Conservation (phyloP, 352 stramenopile species). For the Detonula confervacea region DNA sequence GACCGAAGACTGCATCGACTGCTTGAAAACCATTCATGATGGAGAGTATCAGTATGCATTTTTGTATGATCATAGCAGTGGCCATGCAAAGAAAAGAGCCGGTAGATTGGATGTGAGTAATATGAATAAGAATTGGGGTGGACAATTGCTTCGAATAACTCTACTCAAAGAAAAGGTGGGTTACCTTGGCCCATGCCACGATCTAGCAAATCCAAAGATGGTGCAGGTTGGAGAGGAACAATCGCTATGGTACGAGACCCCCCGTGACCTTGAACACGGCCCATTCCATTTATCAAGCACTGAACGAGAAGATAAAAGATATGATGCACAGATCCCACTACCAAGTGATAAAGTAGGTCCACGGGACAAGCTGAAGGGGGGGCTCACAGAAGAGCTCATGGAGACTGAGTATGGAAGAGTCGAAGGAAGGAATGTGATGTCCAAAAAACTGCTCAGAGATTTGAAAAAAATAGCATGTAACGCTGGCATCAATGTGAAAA, state of each 20-base stretch:
- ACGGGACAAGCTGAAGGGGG: neutral
- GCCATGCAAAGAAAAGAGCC: conserved; percentile 29
- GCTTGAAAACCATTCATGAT: conserved; percentile 9
- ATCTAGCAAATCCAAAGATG: conserved; percentile 1
- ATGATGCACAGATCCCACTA: neutral
- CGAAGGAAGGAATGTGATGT: neutral
- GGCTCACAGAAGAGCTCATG: conserved; percentile 5
- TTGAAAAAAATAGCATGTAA: too few species aligned
- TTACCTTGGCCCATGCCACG: conserved; percentile 20
- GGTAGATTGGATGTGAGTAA: conserved; percentile 26
- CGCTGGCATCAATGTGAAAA: too few species aligned
- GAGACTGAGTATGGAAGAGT: conserved; percentile 8
- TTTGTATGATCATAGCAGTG: conserved; percentile 30
- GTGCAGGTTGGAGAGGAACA: neutral
- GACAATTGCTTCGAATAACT: neutral
- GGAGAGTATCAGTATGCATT: conserved; percentile 14
- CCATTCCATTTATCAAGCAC: neutral
- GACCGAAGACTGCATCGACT: conserved; percentile 32
- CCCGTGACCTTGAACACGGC: neutral
- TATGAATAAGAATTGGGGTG: conserved; percentile 26
- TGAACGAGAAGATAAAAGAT: neutral
- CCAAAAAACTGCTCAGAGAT: too few species aligned
- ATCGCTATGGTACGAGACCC: neutral
- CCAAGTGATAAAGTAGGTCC: neutral
- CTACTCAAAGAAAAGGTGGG: conserved; percentile 5